Evolutionary conservation across 768 basidiomycete genomes (phyloP), one percentile per base, ranked within the genome.

Genomic region (Naematelia encephala): DNA sequence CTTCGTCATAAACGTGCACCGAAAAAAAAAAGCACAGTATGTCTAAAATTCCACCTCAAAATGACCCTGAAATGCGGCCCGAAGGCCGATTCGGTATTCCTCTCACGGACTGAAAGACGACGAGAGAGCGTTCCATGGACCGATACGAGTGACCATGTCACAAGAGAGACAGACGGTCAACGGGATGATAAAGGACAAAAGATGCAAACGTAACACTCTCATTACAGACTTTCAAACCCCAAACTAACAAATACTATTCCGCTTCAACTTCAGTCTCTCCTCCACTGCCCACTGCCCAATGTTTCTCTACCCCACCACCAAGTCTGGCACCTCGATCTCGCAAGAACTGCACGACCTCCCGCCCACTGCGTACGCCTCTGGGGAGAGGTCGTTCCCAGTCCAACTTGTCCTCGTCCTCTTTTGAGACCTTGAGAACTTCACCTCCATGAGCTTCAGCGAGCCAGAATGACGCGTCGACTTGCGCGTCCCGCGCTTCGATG

Each of bases 261-360:
- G 26, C 26, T 42, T 51, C 56, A 10, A 25, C 57, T 16, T 68
- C 68, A 19, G 51, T 59, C 51, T 73, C 68, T 11, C 57, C 69
- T 3, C 71, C 71, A 54, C 63, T 67, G 26, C 57, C 65, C 21
- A 61, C 75, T 29, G 84, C 87, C 90, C 90, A 92, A 30, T 85
- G 86, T n/a, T 81, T 86, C 26, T 27, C 5, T 30, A 57, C 79
- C 69, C 47, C 79, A 78, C 47, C 48, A 4, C 84, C 80, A 67
- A 92, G 82, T 76, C 83, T 86, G 46, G 89, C 91, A 0, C 91
- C 91, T 61, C 83, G 80, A 55, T 77, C 77, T 73, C 82, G 82
- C 78, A 94, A 77, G 74, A 87, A 93, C 44, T 75, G 70, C 14
- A 91, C 78, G 0, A 93, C 86, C 77, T 94, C 91, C 42, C 78